phyloP scores from a whole-genome alignment of 140 eudicot species.

The Artemisia princeps region DNA sequence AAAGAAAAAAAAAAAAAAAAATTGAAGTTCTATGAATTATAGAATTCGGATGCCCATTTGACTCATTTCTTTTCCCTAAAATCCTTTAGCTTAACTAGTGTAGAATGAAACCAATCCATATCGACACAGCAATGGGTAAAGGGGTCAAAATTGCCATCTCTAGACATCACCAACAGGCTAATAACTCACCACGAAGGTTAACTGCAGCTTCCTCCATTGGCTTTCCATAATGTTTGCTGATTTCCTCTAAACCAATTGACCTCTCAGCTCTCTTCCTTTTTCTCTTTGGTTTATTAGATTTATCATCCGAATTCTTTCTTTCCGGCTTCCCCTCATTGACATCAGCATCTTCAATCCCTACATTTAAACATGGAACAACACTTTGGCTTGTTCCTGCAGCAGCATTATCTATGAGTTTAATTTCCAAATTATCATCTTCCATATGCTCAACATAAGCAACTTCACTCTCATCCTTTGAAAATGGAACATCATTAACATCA shows the following conservation, averaged over 20 bases:
- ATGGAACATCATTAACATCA: not conserved
- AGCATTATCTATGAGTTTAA: not conserved
- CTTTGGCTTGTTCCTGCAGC: slow-evolving; percentile 10
- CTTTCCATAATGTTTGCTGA: slow-evolving; percentile 14
- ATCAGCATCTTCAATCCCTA: slow-evolving; percentile 7
- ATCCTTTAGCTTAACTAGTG: not conserved
- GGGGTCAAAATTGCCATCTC: slow-evolving; percentile 7
- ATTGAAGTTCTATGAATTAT: not conserved
- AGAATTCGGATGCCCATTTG: no score
- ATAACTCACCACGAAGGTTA: slow-evolving; percentile 15
- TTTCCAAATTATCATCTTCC: not conserved
- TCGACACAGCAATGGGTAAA: not conserved
- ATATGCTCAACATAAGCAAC: slow-evolving; percentile 1
- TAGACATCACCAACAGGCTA: not conserved
- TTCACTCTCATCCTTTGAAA: not conserved
- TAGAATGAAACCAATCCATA: not conserved
- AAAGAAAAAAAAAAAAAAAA: no score
- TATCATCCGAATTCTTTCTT: not conserved
- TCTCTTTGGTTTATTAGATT: not conserved
- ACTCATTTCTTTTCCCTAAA: not conserved
- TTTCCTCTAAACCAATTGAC: slow-evolving; percentile 1
- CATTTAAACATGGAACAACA: slow-evolving; percentile 6
- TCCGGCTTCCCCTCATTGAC: not conserved
- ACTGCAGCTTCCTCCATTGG: slow-evolving; percentile 19
- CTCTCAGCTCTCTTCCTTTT: slow-evolving; percentile 16